Base-by-base conservation (phyloP, 495 filamentous ascomycete species). In the Aspergillus biplanus region DNA sequence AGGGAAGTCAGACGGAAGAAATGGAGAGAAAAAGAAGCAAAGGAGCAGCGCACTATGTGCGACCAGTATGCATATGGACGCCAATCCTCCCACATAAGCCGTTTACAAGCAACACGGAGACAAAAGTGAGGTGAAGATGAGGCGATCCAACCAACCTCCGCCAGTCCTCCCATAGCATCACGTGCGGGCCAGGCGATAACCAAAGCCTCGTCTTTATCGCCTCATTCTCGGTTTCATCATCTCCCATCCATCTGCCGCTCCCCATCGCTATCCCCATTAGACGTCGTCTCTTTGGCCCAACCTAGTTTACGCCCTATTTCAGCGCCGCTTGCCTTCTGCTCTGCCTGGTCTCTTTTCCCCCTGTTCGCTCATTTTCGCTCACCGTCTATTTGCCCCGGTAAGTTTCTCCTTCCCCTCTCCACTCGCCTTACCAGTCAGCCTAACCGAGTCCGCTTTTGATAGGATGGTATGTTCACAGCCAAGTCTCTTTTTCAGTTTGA, bases 381-480 rank as follows among this genome's bases (percentile, higher is more conserved):
- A 15, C 56, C 39, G 39, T 59, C 31, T 49, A 56, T 54, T 58
- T 52, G 58, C 47, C 48, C 52, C 48, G 50, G 62, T 68, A 68
- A 52, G 59, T 55, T 57, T 34, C 48, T 33, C 56, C 49, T 48
- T 65, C 59, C 56, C 58, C 60, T 39, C 21, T 56, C 42, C 58
- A 34, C 47, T 52, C 21, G 16, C 18, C 49, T n/a, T 48, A 11
- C 44, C 32, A 35, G 46, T 21, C 42, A 9, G 35, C 50, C 62
- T 59, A 58, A 61, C 54, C 34, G 16, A 27, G 31, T n/a, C 35
- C 34, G 46, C 15, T 42, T 44, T 56, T 31, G 44, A 46, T 44
- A 65, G 64, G 55, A 70, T 70, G 68, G 68, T 70, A 70, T 34
- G 67, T 69, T 33, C 32, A 16, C 46, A 42, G 53, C 42, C 34